Evolutionary conservation across 306 rosid species (phyloP), one percentile per base, ranked within the genome.

Genomic region (Trifolium fragiferum): DNA sequence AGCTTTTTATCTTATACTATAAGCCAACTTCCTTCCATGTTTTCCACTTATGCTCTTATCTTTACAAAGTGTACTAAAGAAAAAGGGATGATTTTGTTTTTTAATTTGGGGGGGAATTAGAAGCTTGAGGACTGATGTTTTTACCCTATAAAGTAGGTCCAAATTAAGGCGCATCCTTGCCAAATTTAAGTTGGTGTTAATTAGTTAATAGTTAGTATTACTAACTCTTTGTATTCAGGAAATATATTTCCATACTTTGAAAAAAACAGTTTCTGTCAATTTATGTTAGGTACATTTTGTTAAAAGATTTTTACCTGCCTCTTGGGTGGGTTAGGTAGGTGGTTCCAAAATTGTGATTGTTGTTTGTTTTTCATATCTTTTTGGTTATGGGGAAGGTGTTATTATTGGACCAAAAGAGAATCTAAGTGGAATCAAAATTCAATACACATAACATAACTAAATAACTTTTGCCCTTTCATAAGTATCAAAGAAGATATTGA

Each of bases 91-190:
- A 49, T 16, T 21, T 2, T 64, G 38, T 32, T 63, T 43, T 59
- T 35, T 6, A 14, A 27, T 25, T 38, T 14, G 44, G 65, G 75
- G 78, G 65, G 62, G 15, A 50, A 70, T 54, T 54, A 65, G 72
- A 75, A 63, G 77, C 59, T 18, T 32, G 59, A 68, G 65, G 66
- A 73, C 76, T 53, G 41, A n/a, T 68, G 58, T 51, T 74, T 76
- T 46, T 61, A 44, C 86, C 75, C 44, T 87, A 76, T 65, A 65
- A 73, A 85, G 68, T 72, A 68, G 80, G 81, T 73, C 70, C 35
- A 53, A 64, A 76, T 49, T 54, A 78, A 70, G 75, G 68, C 1
- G 30, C 61, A 64, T 59, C 55, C 53, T 73, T 46, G 50, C 80
- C 74, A 81, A 78, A 71, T 67, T 46, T 54, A 76, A 76, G 54